Base-by-base conservation (phyloP, 805 yeast genomes). In the Dipodascopsis tothii region DNA sequence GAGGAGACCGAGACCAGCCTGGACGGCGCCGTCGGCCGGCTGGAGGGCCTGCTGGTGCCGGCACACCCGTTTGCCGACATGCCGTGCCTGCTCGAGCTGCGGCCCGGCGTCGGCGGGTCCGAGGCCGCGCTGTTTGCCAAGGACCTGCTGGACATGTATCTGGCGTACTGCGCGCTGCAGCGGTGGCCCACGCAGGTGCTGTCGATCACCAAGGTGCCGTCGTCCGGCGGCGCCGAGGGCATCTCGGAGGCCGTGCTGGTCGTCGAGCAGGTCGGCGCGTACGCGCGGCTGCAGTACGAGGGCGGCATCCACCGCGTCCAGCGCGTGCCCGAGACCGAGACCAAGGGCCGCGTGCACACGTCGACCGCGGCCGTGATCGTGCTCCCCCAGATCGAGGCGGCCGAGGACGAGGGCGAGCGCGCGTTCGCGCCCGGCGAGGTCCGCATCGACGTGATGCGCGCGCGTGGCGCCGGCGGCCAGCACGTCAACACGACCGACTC, bases 261-360 rank as follows among this genome's bases (percentile, higher is more conserved):
- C 35, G 72, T 92, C 6, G 82, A 82, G 51, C 77, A 78, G 48
- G 80, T 81, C 0, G 94, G 94, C 0, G 72, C 94, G 0, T 92
- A 81, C 59, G 80, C 80, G 51, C 59, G 71, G 33, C 62, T 92
- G 37, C 72, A 90, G 49, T 80, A 76, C 56, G 98, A 92, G 61
- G 86, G 94, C 22, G 98, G 98, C 3, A 95, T 92, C 5, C 98
- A 92, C 62, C 69, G 98, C 35, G 98, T 92, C 1, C 98, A 92
- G 61, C 67, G 98, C 47, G 78, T 90, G 5, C 98, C 98, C 0
- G 82, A 77, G 19, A 92, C 98, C 0, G 98, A 92, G 60, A 74
- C 84, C 2, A 88, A 90, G 61, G 97, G 97, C 4, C 69, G 98
- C 39, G 81, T 86, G 2, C 98, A 92, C 60, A 92, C 98, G 0